Evolutionary conservation across 140 eudicot species (phyloP).

Genomic region (Ambrosia hybrid): DNA sequence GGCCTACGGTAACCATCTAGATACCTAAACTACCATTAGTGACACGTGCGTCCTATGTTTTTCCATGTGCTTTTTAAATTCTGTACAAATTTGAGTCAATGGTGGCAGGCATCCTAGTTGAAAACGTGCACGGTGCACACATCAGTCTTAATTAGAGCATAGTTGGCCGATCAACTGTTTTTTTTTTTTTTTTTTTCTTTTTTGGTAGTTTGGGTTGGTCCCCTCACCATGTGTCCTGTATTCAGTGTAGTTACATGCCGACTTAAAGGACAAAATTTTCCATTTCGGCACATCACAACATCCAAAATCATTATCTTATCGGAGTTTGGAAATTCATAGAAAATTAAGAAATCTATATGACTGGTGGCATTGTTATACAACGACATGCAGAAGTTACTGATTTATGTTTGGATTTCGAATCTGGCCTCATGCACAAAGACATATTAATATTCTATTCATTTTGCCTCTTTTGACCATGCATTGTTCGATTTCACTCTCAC

Average conservation of each 20-base stretch:
- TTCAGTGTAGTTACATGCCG: conserved; percentile 23
- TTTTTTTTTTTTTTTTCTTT: background rate
- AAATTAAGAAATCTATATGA: background rate
- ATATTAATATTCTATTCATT: background rate
- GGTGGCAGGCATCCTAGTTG: background rate
- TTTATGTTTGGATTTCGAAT: background rate
- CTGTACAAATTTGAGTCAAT: conserved; percentile 13
- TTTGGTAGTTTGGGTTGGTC: conserved; percentile 11
- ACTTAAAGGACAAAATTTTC: conserved; percentile 3
- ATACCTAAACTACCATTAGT: too few species aligned
- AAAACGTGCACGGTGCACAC: background rate
- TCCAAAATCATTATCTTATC: conserved; percentile 17
- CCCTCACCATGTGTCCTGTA: conserved; percentile 19
- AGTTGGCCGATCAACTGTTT: background rate
- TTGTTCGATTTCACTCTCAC: too few species aligned
- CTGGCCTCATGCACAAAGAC: background rate
- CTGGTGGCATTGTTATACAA: background rate
- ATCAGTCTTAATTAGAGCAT: background rate
- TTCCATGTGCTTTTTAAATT: background rate
- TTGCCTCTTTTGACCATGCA: conserved; percentile 2
- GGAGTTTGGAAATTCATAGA: conserved; percentile 2
- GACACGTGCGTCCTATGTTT: background rate
- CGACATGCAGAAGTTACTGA: conserved; percentile 3
- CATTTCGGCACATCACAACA: conserved; percentile 3
- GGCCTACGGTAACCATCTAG: too few species aligned